phyloP scores from a whole-genome alignment of 2,329 filamentous ascomycete genomes.

The Exophiala xenobiotica region DNA sequence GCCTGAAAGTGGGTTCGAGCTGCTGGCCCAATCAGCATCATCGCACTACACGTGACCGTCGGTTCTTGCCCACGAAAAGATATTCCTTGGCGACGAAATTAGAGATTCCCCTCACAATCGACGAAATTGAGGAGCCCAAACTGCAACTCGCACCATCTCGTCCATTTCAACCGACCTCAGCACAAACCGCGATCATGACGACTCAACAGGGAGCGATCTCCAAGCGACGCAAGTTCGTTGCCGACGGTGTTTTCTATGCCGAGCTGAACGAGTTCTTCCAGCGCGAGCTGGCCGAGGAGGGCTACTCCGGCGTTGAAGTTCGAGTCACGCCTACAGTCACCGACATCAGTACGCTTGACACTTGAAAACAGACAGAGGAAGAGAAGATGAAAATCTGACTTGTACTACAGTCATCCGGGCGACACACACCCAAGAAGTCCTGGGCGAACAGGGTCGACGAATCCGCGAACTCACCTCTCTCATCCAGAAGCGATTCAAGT shows the following conservation, averaged over 20 bases:
- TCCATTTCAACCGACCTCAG: slow-evolving; percentile 1
- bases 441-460: slow-evolving; percentile 99
- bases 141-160: slow-evolving; percentile 4
- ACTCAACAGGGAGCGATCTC: slow-evolving; percentile 53
- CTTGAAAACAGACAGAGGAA: not conserved
- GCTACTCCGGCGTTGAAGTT: slow-evolving; percentile 99
- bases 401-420: slow-evolving; percentile 77
- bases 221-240: slow-evolving; percentile 71
- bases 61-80: slow-evolving; percentile 5
- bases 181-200: slow-evolving; percentile 40
- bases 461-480: slow-evolving; percentile 99
- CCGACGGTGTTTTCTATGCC: slow-evolving; percentile 99
- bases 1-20: too few relatives aligned
- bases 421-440: slow-evolving; percentile 99
- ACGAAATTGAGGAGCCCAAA: slow-evolving; percentile 1
- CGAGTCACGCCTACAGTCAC: slow-evolving; percentile 99
- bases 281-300: slow-evolving; percentile 99
- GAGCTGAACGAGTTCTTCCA: slow-evolving; percentile 99
- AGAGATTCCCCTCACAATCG: not conserved
- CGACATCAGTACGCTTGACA: slow-evolving; percentile 73
- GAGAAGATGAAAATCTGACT: slow-evolving; percentile 6
- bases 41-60: not conserved
- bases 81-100: slow-evolving; percentile 19
- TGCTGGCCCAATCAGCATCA: not conserved
- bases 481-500: slow-evolving; percentile 99